Conservation (phyloP, 257 asterid species). For the Solanum lignicaule region DNA sequence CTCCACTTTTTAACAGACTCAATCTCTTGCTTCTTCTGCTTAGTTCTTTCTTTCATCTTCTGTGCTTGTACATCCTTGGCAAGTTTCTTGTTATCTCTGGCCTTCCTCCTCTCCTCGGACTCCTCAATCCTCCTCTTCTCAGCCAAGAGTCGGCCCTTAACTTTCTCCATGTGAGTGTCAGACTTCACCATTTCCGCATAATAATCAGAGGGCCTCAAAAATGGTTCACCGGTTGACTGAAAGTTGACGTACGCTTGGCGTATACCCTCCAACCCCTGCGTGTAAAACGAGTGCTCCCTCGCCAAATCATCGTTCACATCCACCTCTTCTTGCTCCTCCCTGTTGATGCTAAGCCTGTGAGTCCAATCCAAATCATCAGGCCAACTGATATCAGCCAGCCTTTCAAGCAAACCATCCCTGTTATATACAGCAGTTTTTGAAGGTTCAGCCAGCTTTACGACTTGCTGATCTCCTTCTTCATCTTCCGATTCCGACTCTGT, state of each 20-base stretch:
- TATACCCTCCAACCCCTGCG: constrained; percentile 81
- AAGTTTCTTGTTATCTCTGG: constrained; percentile 77
- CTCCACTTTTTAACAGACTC: constrained; percentile 96
- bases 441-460: constrained; percentile 53
- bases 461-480: constrained; percentile 45
- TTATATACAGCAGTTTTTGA: constrained; percentile 59
- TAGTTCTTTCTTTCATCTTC: constrained; percentile 68
- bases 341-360: constrained; percentile 54
- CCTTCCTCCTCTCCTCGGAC: constrained; percentile 81
- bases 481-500: constrained; percentile 54
- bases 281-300: constrained; percentile 77
- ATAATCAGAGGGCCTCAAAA: constrained; percentile 73
- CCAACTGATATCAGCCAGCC: constrained; percentile 70
- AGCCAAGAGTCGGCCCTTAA: constrained; percentile 70
- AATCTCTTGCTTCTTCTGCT: constrained; percentile 82
- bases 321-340: constrained; percentile 52
- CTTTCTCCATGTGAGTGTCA: constrained; percentile 84
- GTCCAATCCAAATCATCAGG: constrained; percentile 64
- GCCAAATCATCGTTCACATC: constrained; percentile 76
- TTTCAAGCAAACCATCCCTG: constrained; percentile 66
- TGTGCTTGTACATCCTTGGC: constrained; percentile 78
- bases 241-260: constrained; percentile 52
- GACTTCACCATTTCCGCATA: constrained; percentile 94
- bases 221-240: constrained; percentile 52
- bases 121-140: constrained; percentile 77